Evolutionary conservation across 805 yeast genomes (phyloP).

Genomic region (Zygotorulaspora danielsina): DNA sequence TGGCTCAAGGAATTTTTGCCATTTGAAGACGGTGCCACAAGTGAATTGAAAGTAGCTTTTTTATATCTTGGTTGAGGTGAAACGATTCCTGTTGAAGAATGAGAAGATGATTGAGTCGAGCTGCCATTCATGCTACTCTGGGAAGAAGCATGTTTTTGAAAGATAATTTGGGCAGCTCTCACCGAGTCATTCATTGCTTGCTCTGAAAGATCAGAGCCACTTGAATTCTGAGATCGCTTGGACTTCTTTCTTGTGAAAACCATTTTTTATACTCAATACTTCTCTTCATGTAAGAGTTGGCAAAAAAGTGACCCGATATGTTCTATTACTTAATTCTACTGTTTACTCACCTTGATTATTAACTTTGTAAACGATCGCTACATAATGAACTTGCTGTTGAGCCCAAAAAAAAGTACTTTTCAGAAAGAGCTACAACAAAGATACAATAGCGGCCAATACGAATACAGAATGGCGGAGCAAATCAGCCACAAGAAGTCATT

Average conservation of each 20-base stretch:
- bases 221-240: slow-evolving; percentile 9
- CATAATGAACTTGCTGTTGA: not conserved
- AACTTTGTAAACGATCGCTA: slow-evolving; percentile 2
- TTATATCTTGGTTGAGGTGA: slow-evolving; percentile 5
- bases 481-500: slow-evolving; percentile 32
- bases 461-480: slow-evolving; percentile 30
- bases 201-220: slow-evolving; percentile 14
- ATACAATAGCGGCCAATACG: not conserved
- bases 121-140: slow-evolving; percentile 1
- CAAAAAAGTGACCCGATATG: no score
- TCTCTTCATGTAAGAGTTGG: no score
- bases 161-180: slow-evolving; percentile 32
- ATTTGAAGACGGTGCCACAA: not conserved
- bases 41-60: not conserved
- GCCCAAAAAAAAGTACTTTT: not conserved
- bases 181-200: slow-evolving; percentile 25
- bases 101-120: not conserved
- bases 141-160: slow-evolving; percentile 24
- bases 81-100: not conserved
- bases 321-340: no score
- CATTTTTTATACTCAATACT: slow-evolving; percentile 7
- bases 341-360: not conserved
- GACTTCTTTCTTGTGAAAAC: slow-evolving; percentile 10
- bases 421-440: slow-evolving; percentile 3
- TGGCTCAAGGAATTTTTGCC: not conserved